These are phyloP conservation scores for Sextonia rubra DNA, from an alignment of 164 flowering plant species.

Conservation along the genomic window DNA sequence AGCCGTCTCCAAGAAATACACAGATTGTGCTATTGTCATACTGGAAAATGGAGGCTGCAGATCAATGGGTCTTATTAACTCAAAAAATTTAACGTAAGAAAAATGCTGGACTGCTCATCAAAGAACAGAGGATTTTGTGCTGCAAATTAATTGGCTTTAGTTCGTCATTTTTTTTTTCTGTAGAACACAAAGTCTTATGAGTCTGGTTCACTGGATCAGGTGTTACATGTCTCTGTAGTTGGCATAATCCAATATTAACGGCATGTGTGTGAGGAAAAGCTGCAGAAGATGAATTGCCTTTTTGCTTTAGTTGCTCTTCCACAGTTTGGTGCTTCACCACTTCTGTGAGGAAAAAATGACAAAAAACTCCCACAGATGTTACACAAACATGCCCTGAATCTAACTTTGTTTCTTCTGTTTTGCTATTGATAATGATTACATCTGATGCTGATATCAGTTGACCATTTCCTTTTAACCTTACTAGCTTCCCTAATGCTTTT, in stretches of 20 bases:
- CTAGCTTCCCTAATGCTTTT: not conserved
- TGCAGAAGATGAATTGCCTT: no score
- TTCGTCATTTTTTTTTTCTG: not conserved
- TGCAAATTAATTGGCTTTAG: not conserved
- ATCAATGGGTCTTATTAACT: constrained; percentile 76
- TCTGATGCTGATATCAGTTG: not conserved
- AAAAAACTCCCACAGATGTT: no score
- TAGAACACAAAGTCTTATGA: not conserved
- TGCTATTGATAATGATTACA: not conserved
- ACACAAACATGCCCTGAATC: no score
- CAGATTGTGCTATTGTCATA: constrained; percentile 89
- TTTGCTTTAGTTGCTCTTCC: no score
- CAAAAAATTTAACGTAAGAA: constrained; percentile 82
- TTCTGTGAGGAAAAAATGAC: no score
- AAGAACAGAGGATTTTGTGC: not conserved
- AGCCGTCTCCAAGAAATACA: constrained; percentile 85
- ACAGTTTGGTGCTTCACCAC: no score
- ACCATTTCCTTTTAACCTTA: not conserved
- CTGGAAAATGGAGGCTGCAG: constrained; percentile 92
- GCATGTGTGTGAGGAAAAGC: no score
- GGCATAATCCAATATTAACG: not conserved
- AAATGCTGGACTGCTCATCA: not conserved
- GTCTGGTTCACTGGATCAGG: not conserved
- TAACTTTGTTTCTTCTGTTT: not conserved
- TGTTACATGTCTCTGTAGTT: not conserved